Conservation (phyloP, 2,329 filamentous ascomycete genomes). For the Fusarium sp. region DNA sequence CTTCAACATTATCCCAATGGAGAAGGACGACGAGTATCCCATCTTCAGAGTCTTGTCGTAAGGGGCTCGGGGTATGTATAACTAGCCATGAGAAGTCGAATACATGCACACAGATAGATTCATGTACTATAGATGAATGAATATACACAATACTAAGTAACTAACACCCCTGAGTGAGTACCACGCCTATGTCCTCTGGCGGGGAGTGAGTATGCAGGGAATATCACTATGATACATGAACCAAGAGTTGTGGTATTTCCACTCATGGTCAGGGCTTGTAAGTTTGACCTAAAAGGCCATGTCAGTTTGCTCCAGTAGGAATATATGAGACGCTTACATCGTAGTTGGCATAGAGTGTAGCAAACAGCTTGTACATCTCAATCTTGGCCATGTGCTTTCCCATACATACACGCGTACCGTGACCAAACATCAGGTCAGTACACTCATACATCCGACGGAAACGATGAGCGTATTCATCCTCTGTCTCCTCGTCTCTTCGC, state of each 20-base stretch:
- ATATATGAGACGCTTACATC: slow-evolving; percentile 11
- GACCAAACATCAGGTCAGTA: slow-evolving; percentile 33
- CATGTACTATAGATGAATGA: background rate
- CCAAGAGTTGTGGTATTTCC: slow-evolving; percentile 36
- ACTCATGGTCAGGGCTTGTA: slow-evolving; percentile 13
- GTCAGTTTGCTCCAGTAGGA: background rate
- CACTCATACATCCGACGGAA: slow-evolving; percentile 29
- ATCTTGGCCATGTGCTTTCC: slow-evolving; percentile 34
- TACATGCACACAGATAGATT: background rate
- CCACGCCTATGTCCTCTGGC: background rate
- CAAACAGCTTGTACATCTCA: slow-evolving; percentile 37
- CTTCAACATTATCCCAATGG: slow-evolving; percentile 46
- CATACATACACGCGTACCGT: slow-evolving; percentile 32
- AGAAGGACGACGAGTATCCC: slow-evolving; percentile 47
- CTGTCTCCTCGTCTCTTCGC: background rate
- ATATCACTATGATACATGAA: slow-evolving; percentile 39
- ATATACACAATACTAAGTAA: background rate
- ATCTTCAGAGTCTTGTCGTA: slow-evolving; percentile 39
- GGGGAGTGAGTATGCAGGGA: slow-evolving; percentile 22
- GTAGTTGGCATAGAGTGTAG: slow-evolving; percentile 29
- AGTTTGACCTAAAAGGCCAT: background rate
- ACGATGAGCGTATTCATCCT: slow-evolving; percentile 8
- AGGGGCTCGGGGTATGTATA: background rate
- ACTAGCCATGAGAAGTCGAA: background rate
- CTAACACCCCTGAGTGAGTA: background rate